Conservation (phyloP, 257 asterid species). For the Solanum gracilifrons region DNA sequence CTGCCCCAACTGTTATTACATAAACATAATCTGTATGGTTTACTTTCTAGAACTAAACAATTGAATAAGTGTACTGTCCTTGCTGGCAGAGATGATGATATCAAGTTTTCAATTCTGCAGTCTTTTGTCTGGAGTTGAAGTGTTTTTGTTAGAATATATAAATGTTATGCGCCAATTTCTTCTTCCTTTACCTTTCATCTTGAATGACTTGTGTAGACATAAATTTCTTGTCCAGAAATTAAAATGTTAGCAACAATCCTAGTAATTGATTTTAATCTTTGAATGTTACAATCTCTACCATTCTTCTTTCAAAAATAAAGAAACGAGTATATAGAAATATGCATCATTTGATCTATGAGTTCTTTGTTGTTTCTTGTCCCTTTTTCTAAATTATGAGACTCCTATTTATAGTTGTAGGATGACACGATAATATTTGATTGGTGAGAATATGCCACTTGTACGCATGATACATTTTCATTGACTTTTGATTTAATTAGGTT, state of each 20-base stretch:
- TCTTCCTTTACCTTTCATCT: neutral
- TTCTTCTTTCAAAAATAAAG: neutral
- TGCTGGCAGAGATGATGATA: neutral
- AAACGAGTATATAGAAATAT: neutral
- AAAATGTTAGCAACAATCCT: neutral
- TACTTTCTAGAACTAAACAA: neutral
- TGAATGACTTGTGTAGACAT: neutral
- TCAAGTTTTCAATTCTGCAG: neutral
- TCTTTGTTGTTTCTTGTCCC: too few species aligned
- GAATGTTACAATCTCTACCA: neutral
- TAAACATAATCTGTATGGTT: conserved; percentile 5
- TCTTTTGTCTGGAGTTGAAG: neutral
- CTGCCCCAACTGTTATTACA: conserved; percentile 89
- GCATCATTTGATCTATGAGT: neutral
- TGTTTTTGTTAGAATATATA: neutral
- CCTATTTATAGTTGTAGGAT: neutral
- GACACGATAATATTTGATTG: neutral
- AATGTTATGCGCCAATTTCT: neutral
- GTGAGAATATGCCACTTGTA: neutral
- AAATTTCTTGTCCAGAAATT: neutral
- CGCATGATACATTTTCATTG: neutral
- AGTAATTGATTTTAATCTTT: neutral
- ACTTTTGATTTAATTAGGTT: neutral
- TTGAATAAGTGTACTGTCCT: neutral
- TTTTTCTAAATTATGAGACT: neutral